Conservation (phyloP, 768 basidiomycete species). For the Auriscalpium microsporum region DNA sequence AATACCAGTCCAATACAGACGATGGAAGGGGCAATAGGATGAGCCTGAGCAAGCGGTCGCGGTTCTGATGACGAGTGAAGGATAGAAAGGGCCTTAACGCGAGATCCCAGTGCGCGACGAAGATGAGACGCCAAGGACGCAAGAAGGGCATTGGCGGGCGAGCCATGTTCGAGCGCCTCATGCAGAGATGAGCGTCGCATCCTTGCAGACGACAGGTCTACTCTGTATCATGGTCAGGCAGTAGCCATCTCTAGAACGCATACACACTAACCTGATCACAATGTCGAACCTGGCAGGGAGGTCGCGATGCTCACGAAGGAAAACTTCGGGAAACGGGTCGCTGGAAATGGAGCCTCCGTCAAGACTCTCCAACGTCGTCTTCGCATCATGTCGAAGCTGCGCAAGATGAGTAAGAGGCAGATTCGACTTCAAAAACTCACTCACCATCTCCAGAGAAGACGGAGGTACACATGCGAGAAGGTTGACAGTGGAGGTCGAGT, state of each 20-base stretch:
- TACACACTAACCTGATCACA: slow-evolving; percentile 44
- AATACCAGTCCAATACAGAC: slow-evolving; percentile 73
- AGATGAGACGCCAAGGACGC: slow-evolving; percentile 42
- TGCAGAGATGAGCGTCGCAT: slow-evolving; percentile 36
- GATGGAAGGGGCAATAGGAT: slow-evolving; percentile 39
- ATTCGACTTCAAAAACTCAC: slow-evolving; percentile 9
- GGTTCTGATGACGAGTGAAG: slow-evolving; percentile 41
- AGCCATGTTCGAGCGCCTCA: slow-evolving; percentile 50
- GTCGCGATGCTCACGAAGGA: slow-evolving; percentile 64
- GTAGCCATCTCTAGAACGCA: not conserved
- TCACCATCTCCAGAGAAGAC: slow-evolving; percentile 71
- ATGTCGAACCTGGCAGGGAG: slow-evolving; percentile 65
- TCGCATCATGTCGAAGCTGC: slow-evolving; percentile 72
- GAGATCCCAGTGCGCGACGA: slow-evolving; percentile 63
- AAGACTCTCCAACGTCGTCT: slow-evolving; percentile 58
- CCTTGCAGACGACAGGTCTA: slow-evolving; percentile 45
- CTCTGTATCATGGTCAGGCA: slow-evolving; percentile 28
- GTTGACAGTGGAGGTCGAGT: slow-evolving; percentile 70
- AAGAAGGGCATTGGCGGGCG: slow-evolving; percentile 45
- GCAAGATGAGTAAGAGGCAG: slow-evolving; percentile 1
- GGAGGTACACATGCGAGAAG: slow-evolving; percentile 66
- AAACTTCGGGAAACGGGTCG: slow-evolving; percentile 64
- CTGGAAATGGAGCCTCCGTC: slow-evolving; percentile 36
- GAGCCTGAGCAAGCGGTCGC: slow-evolving; percentile 44
- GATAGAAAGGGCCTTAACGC: slow-evolving; percentile 56